phyloP scores from a whole-genome alignment of 352 stramenopile species.

The Globisporangium radiosum region DNA sequence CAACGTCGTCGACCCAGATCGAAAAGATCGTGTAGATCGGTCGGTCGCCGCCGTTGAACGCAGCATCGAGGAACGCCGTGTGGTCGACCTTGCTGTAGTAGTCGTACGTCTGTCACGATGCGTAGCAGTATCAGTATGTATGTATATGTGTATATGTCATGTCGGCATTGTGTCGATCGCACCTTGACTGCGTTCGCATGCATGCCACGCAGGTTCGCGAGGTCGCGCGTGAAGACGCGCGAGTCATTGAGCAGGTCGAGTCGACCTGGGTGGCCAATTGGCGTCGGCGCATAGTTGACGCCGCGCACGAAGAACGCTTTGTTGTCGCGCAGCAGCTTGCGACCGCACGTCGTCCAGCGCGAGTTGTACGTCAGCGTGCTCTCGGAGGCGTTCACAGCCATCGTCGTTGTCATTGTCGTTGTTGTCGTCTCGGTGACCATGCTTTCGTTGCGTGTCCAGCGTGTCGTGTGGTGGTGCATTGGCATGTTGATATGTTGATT shows the following conservation, averaged over 20 bases:
- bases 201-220: conserved; percentile 66
- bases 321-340: conserved; percentile 53
- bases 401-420: background rate
- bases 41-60: conserved; percentile 48
- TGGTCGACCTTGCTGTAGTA: conserved; percentile 50
- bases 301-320: conserved; percentile 63
- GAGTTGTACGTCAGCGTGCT: conserved; percentile 25
- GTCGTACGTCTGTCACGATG: conserved; percentile 35
- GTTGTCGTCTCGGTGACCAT: background rate
- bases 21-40: conserved; percentile 67
- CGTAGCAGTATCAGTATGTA: background rate
- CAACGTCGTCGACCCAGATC: conserved; percentile 74
- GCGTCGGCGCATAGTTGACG: conserved; percentile 67
- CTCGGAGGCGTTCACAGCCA: too few species aligned
- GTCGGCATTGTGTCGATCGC: background rate
- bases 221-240: conserved; percentile 50
- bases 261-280: conserved; percentile 41
- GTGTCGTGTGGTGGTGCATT: background rate
- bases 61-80: conserved; percentile 44
- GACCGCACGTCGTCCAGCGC: conserved; percentile 47
- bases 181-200: conserved; percentile 61
- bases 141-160: background rate
- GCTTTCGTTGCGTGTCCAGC: background rate
- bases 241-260: conserved; percentile 51
- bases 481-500: too few species aligned